Conservation (phyloP, 768 basidiomycete genomes). For the Lactarius vividus region DNA sequence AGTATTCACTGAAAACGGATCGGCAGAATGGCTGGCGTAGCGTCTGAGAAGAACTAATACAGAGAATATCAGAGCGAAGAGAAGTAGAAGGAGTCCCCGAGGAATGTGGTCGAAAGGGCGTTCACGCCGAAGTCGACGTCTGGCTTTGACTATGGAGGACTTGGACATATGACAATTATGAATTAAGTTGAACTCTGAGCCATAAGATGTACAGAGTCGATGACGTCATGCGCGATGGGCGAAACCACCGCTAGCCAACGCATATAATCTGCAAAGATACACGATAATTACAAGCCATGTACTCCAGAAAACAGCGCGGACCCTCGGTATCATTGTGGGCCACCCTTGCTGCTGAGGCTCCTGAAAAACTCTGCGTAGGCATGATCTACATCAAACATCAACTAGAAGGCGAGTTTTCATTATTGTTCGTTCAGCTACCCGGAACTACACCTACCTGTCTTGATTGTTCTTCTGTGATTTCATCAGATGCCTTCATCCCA, state of each 20-base stretch:
- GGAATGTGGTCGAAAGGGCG: background rate
- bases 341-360: constrained; percentile 52
- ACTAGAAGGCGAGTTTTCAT: constrained; percentile 41
- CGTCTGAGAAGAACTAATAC: background rate
- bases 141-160: constrained; percentile 5
- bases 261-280: background rate
- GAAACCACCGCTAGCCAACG: background rate
- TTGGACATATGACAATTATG: constrained; percentile 5
- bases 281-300: background rate
- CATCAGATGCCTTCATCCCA: constrained; percentile 95
- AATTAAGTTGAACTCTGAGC: background rate
- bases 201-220: background rate
- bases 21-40: background rate
- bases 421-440: background rate
- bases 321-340: background rate
- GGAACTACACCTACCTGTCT: constrained; percentile 61
- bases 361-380: constrained; percentile 94
- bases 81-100: background rate
- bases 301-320: background rate
- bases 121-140: constrained; percentile 4
- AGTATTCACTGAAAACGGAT: constrained; percentile 3
- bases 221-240: background rate
- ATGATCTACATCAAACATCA: constrained; percentile 95
- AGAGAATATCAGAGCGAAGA: constrained; percentile 3
- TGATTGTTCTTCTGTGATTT: constrained; percentile 92